These are phyloP conservation scores for Tuber brumale DNA, from an alignment of 495 filamentous ascomycete genomes.

Conservation along the genomic window DNA sequence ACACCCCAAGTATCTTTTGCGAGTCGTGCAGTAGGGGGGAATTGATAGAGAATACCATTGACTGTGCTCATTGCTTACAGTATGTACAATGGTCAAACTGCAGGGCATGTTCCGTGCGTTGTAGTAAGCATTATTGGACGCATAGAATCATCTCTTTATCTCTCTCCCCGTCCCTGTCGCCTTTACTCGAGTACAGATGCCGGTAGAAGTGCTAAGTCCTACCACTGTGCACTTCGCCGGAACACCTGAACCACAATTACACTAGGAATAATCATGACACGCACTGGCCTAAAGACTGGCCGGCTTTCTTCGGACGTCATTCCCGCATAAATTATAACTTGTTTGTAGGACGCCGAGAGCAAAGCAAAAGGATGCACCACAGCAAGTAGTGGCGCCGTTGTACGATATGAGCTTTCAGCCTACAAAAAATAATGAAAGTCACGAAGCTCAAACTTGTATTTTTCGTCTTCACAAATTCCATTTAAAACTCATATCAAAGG, in stretches of 20 bases:
- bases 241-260: neutral
- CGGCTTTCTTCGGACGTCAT: neutral
- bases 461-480: neutral
- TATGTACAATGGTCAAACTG: neutral
- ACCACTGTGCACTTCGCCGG: neutral
- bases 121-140: neutral
- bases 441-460: conserved; percentile 2
- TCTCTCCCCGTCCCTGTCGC: neutral
- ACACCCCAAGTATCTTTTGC: neutral
- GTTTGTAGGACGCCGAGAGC: neutral
- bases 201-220: neutral
- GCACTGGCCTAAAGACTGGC: neutral
- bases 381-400: neutral
- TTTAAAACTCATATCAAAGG: neutral
- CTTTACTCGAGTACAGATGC: no score
- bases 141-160: neutral
- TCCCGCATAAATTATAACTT: neutral
- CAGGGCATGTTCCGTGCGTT: neutral
- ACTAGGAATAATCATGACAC: neutral
- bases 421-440: neutral
- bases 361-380: neutral
- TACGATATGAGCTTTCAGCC: neutral
- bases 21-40: neutral
- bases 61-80: neutral
- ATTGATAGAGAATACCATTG: neutral